A percentile compares a stretch with the other conserved stretches of the same genome.
phyloP scores from a whole-genome alignment of 192 early-diverging fungal species.

The Gonapodya sp. region DNA sequence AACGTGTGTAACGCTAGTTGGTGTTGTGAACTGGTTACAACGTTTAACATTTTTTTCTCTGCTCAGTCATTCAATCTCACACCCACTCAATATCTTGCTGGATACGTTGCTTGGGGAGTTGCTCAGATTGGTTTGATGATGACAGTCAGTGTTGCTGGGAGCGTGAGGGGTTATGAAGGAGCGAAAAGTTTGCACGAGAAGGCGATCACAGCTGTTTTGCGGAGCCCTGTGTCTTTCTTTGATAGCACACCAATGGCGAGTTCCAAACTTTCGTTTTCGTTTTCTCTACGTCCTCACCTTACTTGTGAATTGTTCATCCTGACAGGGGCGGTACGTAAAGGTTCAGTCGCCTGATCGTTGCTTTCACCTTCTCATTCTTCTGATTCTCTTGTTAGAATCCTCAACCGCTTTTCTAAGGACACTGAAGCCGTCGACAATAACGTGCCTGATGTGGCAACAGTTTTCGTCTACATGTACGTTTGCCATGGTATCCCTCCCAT shows the following conservation, averaged over 20 bases:
- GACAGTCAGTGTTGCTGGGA: background rate
- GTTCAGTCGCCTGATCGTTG: background rate
- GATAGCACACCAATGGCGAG: background rate
- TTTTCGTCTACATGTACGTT: background rate
- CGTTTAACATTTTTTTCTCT: background rate
- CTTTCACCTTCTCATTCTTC: background rate
- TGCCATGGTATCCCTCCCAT: too few species aligned
- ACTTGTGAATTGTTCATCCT: too few species aligned
- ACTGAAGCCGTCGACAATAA: background rate
- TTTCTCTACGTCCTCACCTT: background rate
- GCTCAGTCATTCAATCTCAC: background rate
- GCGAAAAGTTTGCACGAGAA: constrained; percentile 5
- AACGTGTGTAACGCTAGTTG: background rate
- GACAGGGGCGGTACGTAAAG: background rate
- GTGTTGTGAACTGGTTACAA: background rate
- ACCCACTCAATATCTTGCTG: background rate
- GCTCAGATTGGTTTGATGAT: background rate
- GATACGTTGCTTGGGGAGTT: background rate
- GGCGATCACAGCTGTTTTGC: background rate
- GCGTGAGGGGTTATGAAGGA: background rate
- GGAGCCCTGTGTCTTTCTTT: constrained; percentile 2
- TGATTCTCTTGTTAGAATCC: background rate
- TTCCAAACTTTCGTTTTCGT: background rate
- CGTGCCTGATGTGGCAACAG: background rate
- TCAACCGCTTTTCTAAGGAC: background rate